A percentile compares a stretch with the other conserved stretches of the same genome.
Conservation (phyloP, 306 rosid species). For the Alnus rubra region DNA sequence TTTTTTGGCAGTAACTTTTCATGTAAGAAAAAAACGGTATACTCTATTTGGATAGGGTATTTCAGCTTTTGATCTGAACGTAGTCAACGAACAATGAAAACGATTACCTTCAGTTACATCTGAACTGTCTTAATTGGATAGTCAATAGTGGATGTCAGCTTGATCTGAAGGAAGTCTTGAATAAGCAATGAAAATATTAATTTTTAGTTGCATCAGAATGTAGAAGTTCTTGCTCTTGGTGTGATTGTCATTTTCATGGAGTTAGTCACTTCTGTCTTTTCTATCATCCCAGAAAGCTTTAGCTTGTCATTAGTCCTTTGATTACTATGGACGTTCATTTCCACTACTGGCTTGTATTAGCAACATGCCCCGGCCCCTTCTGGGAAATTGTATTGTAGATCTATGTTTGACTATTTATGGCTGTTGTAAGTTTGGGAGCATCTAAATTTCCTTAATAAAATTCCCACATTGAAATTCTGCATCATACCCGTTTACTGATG, state of each 20-base stretch:
- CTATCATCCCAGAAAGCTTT: background rate
- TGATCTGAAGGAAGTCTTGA: slow-evolving; percentile 1
- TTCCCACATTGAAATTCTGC: background rate
- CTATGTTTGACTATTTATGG: background rate
- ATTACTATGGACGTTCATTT: background rate
- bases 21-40: no score
- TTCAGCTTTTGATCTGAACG: background rate
- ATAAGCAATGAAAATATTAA: background rate
- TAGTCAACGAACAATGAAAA: background rate
- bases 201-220: background rate
- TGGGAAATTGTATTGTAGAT: background rate
- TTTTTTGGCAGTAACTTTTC: background rate
- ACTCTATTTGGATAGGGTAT: background rate
- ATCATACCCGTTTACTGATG: background rate
- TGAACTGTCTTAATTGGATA: background rate
- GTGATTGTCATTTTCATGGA: background rate
- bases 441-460: background rate
- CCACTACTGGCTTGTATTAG: background rate
- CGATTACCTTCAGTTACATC: background rate
- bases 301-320: background rate
- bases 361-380: background rate
- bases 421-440: background rate
- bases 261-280: background rate
- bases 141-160: background rate
- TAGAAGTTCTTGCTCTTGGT: background rate